Evolutionary conservation across 2,329 filamentous ascomycete species (phyloP).

Genomic region (Colletotrichum limetticola): DNA sequence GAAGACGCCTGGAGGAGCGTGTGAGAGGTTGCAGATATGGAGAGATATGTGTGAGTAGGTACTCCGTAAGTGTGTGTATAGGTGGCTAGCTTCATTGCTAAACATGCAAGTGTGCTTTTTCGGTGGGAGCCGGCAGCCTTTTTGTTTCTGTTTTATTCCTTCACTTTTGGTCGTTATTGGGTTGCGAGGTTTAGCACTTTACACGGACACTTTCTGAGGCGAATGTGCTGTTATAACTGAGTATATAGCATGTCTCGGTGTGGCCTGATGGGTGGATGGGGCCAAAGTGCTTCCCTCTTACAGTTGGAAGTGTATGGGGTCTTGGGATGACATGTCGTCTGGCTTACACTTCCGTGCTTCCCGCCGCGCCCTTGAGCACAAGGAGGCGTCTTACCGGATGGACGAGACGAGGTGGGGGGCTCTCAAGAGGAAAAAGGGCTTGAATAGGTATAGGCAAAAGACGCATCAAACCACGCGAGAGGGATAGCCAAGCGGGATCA

Average conservation of each 20-base stretch:
- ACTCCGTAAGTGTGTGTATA: background rate
- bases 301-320: background rate
- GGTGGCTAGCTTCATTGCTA: background rate
- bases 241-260: background rate
- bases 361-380: background rate
- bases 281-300: background rate
- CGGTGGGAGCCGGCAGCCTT: background rate
- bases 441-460: background rate
- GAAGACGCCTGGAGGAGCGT: background rate
- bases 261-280: background rate
- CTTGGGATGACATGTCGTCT: slow-evolving; percentile 27
- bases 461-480: background rate
- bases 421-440: too few species aligned
- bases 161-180: background rate
- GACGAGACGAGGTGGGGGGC: background rate
- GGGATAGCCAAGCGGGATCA: background rate
- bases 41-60: background rate
- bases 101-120: slow-evolving; percentile 29
- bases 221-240: background rate
- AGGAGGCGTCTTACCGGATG: background rate
- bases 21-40: background rate
- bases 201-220: background rate
- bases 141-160: background rate
- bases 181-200: background rate
- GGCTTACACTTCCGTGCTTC: background rate